Evolutionary conservation across 768 basidiomycete species (phyloP).

Genomic region (Leccinum ochraceum): DNA sequence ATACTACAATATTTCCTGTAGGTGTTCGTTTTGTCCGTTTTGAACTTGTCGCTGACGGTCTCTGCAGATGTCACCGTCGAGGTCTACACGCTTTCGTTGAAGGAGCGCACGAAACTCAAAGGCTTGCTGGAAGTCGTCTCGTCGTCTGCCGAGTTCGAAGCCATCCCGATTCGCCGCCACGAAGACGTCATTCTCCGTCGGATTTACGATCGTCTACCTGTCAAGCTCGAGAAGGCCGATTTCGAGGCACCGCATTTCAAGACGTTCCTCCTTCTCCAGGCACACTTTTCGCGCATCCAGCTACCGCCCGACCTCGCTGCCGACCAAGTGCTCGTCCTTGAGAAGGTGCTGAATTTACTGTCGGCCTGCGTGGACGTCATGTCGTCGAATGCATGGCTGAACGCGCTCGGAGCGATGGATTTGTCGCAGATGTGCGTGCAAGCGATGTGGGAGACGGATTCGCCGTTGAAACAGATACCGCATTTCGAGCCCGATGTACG

Average conservation of each 20-base stretch:
- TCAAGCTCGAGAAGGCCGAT: slow-evolving; percentile 82
- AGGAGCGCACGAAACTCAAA: slow-evolving; percentile 95
- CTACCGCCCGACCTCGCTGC: slow-evolving; percentile 92
- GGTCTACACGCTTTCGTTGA: slow-evolving; percentile 93
- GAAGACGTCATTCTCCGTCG: slow-evolving; percentile 83
- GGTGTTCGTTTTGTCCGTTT: slow-evolving; percentile 29
- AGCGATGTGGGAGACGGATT: slow-evolving; percentile 97
- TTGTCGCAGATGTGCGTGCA: slow-evolving; percentile 98
- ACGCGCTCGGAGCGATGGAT: slow-evolving; percentile 94
- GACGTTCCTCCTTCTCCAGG: slow-evolving; percentile 94
- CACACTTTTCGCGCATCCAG: slow-evolving; percentile 92
- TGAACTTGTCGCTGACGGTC: not conserved
- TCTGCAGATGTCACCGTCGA: slow-evolving; percentile 88
- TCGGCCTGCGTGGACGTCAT: slow-evolving; percentile 98
- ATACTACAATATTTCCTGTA: slow-evolving; percentile 92
- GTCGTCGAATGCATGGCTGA: slow-evolving; percentile 54
- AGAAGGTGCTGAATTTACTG: slow-evolving; percentile 87
- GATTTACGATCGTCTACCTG: slow-evolving; percentile 95
- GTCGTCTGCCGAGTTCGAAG: slow-evolving; percentile 95
- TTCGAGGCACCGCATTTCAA: slow-evolving; percentile 98
- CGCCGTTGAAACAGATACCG: slow-evolving; percentile 92
- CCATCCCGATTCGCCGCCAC: slow-evolving; percentile 91
- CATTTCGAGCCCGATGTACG: slow-evolving; percentile 89
- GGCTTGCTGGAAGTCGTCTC: slow-evolving; percentile 96
- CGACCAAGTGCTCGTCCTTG: slow-evolving; percentile 84